Evolutionary conservation across 495 filamentous ascomycete genomes (phyloP), one percentile per base, ranked within the genome.

Genomic region (Penicillium samsonianum): DNA sequence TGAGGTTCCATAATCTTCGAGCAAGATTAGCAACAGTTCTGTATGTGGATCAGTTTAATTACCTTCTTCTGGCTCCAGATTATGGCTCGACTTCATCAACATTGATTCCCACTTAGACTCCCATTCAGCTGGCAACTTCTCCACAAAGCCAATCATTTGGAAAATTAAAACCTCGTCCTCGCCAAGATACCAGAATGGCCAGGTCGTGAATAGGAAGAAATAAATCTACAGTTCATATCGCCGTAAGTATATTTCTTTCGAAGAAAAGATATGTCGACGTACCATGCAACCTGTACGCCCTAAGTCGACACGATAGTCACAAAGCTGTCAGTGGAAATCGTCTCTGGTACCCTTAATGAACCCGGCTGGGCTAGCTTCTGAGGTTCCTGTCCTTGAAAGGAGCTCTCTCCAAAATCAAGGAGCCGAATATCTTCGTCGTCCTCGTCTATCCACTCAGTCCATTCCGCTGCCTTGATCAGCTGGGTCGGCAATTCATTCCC

Each of bases 291-390:
- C 74, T 16, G 55, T 63, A 17, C 69, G 65, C 74, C 70, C 78
- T 41, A 80, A 56, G 51, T 78, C 74, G 37, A 76, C 52, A 14
- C 70, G 60, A 56, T 70, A 63, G 64, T 80, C 68, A n/a, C n/a
- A 67, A 78, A 73, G 0, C 37, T 8, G 16, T 66, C 57, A 0
- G 59, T 73, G 46, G 77, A 73, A 55, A 78, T 73, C 17, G 65
- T 72, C 59, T 80, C 73, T 12, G 73, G 76, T 22, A 66, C 70
- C 53, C 60, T 58, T 41, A 77, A 60, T 40, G 22, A 47, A 20
- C 54, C 47, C 23, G 74, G 73, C 50, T 76, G 67, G 41, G 66
- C 67, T 26, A 78, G 60, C 16, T 50, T 59, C 53, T 49, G 19
- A 48, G 72, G 70, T 43, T 65, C 53, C n/a, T 64, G 40, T 40